Conservation (phyloP, 2,329 filamentous ascomycete genomes). For the Phaeoacremonium minimum region DNA sequence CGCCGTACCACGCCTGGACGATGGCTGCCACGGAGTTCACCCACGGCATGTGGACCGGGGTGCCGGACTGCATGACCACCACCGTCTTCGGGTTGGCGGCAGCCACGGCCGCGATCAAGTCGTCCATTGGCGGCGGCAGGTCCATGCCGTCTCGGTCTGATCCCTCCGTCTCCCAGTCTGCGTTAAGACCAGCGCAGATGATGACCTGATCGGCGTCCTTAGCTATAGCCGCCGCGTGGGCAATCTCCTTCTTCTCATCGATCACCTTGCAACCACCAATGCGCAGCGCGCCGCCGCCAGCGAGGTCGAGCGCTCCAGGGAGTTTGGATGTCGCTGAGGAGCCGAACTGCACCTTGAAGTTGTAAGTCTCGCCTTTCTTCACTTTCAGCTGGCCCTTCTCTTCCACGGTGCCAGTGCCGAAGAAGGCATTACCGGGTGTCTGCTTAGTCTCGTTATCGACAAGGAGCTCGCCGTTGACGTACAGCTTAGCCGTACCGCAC, state of each 20-base stretch:
- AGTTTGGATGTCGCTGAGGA: slow-evolving; percentile 46
- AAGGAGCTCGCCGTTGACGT: slow-evolving; percentile 56
- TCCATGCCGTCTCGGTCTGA: slow-evolving; percentile 75
- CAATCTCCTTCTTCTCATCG: slow-evolving; percentile 54
- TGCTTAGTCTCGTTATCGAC: slow-evolving; percentile 66
- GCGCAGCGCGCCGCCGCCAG: slow-evolving; percentile 57
- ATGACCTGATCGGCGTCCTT: slow-evolving; percentile 71
- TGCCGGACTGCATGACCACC: slow-evolving; percentile 74
- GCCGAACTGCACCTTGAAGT: slow-evolving; percentile 47
- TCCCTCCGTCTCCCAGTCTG: slow-evolving; percentile 78
- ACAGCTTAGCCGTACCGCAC: slow-evolving; percentile 61
- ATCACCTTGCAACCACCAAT: slow-evolving; percentile 58
- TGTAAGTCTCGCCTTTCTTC: slow-evolving; percentile 48
- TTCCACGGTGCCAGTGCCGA: slow-evolving; percentile 53
- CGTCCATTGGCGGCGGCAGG: slow-evolving; percentile 68
- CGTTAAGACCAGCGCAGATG: slow-evolving; percentile 72
- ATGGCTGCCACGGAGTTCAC: slow-evolving; percentile 51
- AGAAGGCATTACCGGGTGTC: slow-evolving; percentile 51
- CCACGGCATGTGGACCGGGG: slow-evolving; percentile 71
- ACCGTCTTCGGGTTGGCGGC: slow-evolving; percentile 65
- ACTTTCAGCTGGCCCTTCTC: slow-evolving; percentile 49
- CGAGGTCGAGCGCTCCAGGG: slow-evolving; percentile 41
- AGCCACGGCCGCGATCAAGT: slow-evolving; percentile 62
- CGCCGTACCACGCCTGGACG: slow-evolving; percentile 79
- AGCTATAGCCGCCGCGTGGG: slow-evolving; percentile 64